These are phyloP conservation scores for Nelumbo lutea DNA, from an alignment of 164 flowering plant species.

Conservation along the genomic window DNA sequence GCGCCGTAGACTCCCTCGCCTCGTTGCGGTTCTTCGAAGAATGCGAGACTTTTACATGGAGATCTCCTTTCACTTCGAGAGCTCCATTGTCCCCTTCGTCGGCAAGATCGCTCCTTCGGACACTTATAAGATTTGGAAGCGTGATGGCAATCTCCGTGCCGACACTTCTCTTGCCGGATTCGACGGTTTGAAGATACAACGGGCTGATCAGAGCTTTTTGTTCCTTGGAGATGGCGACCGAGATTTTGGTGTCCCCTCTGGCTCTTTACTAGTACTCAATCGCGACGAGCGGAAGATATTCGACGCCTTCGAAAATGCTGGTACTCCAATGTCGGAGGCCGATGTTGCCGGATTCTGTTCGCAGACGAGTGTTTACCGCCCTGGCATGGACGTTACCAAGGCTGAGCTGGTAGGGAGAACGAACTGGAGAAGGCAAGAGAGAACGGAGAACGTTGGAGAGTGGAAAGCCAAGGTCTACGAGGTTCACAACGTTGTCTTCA, in stretches of 20 bases:
- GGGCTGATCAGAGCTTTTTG: conserved; percentile 84
- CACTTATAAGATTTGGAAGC: conserved; percentile 93
- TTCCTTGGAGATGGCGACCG: conserved; percentile 72
- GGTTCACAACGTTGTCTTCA: conserved; percentile 74
- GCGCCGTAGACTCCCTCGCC: conserved; percentile 86
- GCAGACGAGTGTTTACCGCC: conserved; percentile 78
- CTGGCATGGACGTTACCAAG: conserved; percentile 89
- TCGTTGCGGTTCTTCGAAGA: conserved; percentile 60
- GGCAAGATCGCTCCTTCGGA: conserved; percentile 91
- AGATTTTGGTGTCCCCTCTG: conserved; percentile 36
- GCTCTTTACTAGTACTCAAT: conserved; percentile 65
- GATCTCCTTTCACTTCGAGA: conserved; percentile 90
- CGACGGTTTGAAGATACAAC: conserved; percentile 87
- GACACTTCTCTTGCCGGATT: conserved; percentile 89
- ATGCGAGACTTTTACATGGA: conserved; percentile 98
- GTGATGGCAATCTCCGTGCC: conserved; percentile 80
- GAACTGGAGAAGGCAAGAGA: conserved; percentile 89
- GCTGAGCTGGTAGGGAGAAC: conserved; percentile 68
- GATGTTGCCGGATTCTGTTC: conserved; percentile 60
- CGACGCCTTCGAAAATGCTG: conserved; percentile 91
- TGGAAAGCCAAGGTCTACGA: conserved; percentile 91
- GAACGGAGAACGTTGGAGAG: conserved; percentile 67
- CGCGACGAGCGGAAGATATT: conserved; percentile 56
- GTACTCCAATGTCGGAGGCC: conserved; percentile 49
- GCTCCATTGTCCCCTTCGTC: conserved; percentile 89